Percentiles rank a stretch among this genome's conserved stretches.
These are phyloP conservation scores for Clavispora asparagi DNA, from an alignment of 805 yeast genomes.

Conservation along the genomic window DNA sequence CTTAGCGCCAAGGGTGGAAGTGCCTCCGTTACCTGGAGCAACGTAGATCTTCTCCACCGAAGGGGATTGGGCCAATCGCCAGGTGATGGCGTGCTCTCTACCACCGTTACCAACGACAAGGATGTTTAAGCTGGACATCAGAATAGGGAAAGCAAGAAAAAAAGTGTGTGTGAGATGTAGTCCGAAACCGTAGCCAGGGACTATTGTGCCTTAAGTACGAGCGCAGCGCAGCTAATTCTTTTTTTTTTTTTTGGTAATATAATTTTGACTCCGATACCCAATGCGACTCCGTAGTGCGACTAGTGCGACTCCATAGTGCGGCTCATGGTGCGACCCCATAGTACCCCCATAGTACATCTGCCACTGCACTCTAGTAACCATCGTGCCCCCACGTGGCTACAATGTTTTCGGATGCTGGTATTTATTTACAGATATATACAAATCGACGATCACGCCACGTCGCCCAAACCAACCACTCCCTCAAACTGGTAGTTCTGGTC, in stretches of 20 bases:
- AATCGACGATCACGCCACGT: slow-evolving; percentile 31
- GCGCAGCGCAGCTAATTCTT: not conserved
- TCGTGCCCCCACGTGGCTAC: too few species aligned
- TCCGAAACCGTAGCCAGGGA: not conserved
- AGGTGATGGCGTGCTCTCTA: slow-evolving; percentile 94
- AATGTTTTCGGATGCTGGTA: slow-evolving; percentile 1
- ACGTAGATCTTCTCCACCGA: slow-evolving; percentile 71
- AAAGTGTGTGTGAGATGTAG: not conserved
- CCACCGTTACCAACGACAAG: slow-evolving; percentile 97
- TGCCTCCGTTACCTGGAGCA: slow-evolving; percentile 98
- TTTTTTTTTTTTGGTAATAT: not conserved
- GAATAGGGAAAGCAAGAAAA: not conserved
- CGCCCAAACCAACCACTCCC: slow-evolving; percentile 40
- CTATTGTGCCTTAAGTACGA: not conserved
- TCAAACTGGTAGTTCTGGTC: slow-evolving; percentile 41
- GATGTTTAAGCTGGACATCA: slow-evolving; percentile 25
- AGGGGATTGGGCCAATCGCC: slow-evolving; percentile 81
- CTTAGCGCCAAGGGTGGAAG: slow-evolving; percentile 47
- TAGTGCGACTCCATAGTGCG: too few species aligned
- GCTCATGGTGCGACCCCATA: too few species aligned
- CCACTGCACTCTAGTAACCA: too few species aligned
- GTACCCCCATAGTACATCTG: too few species aligned
- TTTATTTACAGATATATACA: slow-evolving; percentile 12
- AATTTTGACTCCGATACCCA: slow-evolving; percentile 1
- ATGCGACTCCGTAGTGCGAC: not conserved